Evolutionary conservation across 1,284 basidiomycete genomes (phyloP), one percentile per base, ranked within the genome.

Genomic region (Fomitopsis schrenkii): DNA sequence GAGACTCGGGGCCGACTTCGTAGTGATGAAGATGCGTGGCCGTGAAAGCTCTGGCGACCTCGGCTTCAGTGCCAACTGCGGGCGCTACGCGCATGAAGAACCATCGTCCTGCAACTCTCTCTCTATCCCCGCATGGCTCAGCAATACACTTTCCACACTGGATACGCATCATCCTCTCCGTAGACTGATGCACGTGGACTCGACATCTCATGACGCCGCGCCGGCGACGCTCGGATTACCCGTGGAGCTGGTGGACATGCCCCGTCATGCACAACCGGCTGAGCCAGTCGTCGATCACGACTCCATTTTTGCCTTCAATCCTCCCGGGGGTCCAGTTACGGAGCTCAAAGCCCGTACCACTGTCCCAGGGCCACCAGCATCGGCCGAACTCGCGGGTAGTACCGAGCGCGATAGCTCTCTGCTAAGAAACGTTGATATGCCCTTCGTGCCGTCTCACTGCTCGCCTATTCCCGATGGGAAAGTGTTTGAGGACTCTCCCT

Each of bases 51-150:
- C 45, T 30, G 33, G 3, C 10, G 36, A 40, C 26, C 28, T 41
- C 22, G 8, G 50, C n/a, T 33, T n/a, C 52, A 22, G 12, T 26
- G n/a, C 15, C 5, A n/a, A 17, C 2, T 17, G 6, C 6, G 26
- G n/a, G n/a, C 26, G 30, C 35, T 36, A 8, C 28, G 41, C 8
- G 30, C 22, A 19, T 14, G 19, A 45, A 44, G 14, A 50, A 22
- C 14, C 36, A 35, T 10, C 45, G 45, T 26, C 52, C 52, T 41
- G 19, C 1, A 26, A 54, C 54, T 10, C 17, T 38, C 65, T 70
- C 12, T 54, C 52, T 54, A 71, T 83, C 53, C 83, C 83, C 3
- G 59, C 68, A 48, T 84, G 84, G 83, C 76, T 85, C 15, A 72
- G 72, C 30, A 62, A 69, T 54, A 79, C 82, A 5, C 75, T 84